phyloP scores from a whole-genome alignment of 2,329 filamentous ascomycete genomes.

The Sordariomycetes sp. region DNA sequence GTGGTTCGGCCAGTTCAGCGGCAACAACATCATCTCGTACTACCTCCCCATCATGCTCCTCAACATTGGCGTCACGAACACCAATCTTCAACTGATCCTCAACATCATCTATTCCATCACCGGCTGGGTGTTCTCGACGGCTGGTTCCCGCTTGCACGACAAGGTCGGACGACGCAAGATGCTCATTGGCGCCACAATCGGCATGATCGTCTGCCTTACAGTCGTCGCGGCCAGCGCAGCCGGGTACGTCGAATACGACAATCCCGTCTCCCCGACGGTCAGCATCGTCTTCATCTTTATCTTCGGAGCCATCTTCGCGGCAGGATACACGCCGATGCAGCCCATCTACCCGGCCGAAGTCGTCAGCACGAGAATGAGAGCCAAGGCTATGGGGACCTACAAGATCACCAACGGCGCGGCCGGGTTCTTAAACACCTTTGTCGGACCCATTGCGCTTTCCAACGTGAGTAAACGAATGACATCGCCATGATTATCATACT shows the following conservation, averaged over 20 bases:
- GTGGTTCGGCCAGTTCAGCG: conserved; percentile 29
- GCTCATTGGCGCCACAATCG: conserved; percentile 22
- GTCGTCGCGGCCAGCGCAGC: conserved; percentile 23
- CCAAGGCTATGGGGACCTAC: conserved; percentile 25
- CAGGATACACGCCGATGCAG: conserved; percentile 25
- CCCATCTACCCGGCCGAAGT: conserved; percentile 27
- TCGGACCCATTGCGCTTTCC: conserved; percentile 16
- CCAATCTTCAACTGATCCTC: conserved; percentile 24
- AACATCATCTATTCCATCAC: conserved; percentile 27
- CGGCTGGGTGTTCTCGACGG: conserved; percentile 22
- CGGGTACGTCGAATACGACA: conserved; percentile 19
- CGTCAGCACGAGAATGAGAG: conserved; percentile 25
- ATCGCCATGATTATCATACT: no score
- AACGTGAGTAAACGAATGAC: no score
- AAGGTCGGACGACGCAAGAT: conserved; percentile 26
- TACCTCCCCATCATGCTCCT: conserved; percentile 26
- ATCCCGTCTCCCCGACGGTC: conserved; percentile 18
- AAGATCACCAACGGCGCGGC: conserved; percentile 25
- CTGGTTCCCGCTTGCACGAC: conserved; percentile 24
- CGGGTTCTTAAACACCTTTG: conserved; percentile 24
- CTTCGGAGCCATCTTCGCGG: conserved; percentile 21
- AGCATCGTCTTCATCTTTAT: conserved; percentile 26
- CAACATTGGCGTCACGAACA: conserved; percentile 24
- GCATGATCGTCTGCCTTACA: conserved; percentile 22
- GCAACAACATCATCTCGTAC: conserved; percentile 22